Percentiles rank a stretch among this genome's conserved stretches.
Conservation (phyloP, 140 eudicot species). For the Erigeron philadelphicus region DNA sequence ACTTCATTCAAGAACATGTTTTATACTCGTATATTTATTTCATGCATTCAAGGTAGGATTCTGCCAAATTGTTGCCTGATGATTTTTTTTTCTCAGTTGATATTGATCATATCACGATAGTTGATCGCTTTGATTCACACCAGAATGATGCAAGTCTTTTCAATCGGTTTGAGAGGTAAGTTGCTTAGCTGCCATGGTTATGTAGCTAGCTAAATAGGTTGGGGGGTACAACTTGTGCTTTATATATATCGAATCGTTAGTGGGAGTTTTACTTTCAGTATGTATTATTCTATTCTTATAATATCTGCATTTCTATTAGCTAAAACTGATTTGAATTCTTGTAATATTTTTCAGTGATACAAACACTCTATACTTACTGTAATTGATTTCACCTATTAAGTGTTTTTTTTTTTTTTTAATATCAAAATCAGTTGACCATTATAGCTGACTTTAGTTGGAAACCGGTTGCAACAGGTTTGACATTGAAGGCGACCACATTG, state of each 20-base stretch:
- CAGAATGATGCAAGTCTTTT: conserved; percentile 44
- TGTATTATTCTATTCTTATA: conserved; percentile 2
- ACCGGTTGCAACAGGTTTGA: conserved; percentile 58
- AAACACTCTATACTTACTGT: conserved; percentile 6
- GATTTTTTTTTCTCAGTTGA: conserved; percentile 46
- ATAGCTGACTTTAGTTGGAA: neutral
- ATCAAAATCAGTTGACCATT: conserved; percentile 6
- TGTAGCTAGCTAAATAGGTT: conserved; percentile 4
- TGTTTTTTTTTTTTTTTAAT: neutral
- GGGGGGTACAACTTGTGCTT: neutral
- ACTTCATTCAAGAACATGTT: neutral
- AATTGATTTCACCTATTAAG: conserved; percentile 1
- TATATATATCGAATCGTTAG: neutral
- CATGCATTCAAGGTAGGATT: neutral
- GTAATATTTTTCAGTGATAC: neutral
- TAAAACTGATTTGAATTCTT: neutral
- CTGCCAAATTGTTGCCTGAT: conserved; percentile 17
- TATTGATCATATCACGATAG: conserved; percentile 66
- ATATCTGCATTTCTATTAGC: conserved; percentile 2
- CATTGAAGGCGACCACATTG: conserved; percentile 74
- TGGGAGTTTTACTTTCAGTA: neutral
- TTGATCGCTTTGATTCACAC: conserved; percentile 49
- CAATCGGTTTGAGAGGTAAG: conserved; percentile 77
- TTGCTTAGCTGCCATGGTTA: conserved; percentile 11
- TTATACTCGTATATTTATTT: neutral